Evolutionary conservation across 1,284 basidiomycete genomes (phyloP).

Genomic region (Ceraceosorus guamensis): DNA sequence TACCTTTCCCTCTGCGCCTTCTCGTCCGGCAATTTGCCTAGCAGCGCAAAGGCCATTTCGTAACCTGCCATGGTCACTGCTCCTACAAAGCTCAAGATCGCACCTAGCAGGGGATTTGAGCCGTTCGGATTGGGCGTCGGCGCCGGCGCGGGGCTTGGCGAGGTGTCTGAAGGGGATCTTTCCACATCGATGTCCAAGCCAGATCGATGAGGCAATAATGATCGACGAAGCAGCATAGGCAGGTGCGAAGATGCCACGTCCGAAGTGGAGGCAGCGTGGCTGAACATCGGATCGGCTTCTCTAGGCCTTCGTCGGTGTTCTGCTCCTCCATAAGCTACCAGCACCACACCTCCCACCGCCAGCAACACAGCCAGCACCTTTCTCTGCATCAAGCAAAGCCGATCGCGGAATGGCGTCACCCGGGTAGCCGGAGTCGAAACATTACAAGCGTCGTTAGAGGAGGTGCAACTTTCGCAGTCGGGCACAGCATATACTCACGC

Average conservation of each 20-base stretch:
- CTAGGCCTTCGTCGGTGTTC: conserved; percentile 28
- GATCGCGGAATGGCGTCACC: background rate
- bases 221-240: too few relatives aligned
- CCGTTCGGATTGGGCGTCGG: background rate
- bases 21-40: conserved; percentile 41
- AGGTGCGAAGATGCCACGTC: background rate
- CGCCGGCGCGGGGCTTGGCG: background rate
- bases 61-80: conserved; percentile 46
- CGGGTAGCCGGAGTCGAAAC: too few relatives aligned
- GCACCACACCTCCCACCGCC: conserved; percentile 35
- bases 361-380: conserved; percentile 42
- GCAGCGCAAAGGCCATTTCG: conserved; percentile 43
- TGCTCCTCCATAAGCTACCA: conserved; percentile 42
- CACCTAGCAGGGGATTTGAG: conserved; percentile 32
- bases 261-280: conserved; percentile 12
- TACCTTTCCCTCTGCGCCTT: conserved; percentile 8
- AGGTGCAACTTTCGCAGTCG: background rate
- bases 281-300: conserved; percentile 24
- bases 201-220: too few relatives aligned
- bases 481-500: conserved; percentile 6
- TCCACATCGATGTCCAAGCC: too few relatives aligned
- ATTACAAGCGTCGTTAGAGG: too few relatives aligned
- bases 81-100: conserved; percentile 36
- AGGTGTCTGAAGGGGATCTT: too few relatives aligned
- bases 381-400: conserved; percentile 4